Evolutionary conservation across 2,329 filamentous ascomycete species (phyloP), one percentile per base, ranked within the genome.

Genomic region (Phoma sp.): DNA sequence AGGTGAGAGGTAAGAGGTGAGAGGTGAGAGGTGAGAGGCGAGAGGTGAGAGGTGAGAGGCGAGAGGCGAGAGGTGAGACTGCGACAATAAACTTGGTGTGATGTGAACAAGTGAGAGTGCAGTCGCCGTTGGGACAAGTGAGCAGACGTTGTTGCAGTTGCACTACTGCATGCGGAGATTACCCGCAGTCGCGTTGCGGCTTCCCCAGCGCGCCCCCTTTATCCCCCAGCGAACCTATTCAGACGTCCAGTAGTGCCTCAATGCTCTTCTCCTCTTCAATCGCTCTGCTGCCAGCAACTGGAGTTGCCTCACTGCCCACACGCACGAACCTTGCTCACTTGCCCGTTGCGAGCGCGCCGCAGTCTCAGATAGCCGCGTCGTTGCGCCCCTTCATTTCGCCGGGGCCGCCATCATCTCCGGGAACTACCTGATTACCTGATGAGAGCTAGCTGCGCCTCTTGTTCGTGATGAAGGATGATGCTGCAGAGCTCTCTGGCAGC

Each of bases 381-480:
- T 57, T 51, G 55, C 60, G 58, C 61, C 60, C 61, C 56, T 68
- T 70, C 68, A 72, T 69, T 70, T 71, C 67, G 63, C 67, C 50
- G 46, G 52, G 57, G 35, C 61, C 64, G 58, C 58, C 49, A 51
- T 68, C 65, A 65, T 67, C 56, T 64, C 61, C 62, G 55, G 49
- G 57, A 32, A 48, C 57, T 49, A 46, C 58, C 66, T 61, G 56
- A 70, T 73, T 51, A 46, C 58, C 66, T 61, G 56, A 71, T 73
- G 71, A 70, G 58, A 68, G 59, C 57, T 63, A 68, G 60, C 57
- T 63, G 60, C 60, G 61, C 61, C 57, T 55, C 62, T 56, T 56
- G 51, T 59, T 59, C 61, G 68, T 65, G 65, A 73, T 73, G 69
- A 72, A 60, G 52, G 63, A 68, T 64, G 72, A 71, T 55, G 67